Conservation (phyloP, 2,329 filamentous ascomycete genomes). For the Penicillium freii region DNA sequence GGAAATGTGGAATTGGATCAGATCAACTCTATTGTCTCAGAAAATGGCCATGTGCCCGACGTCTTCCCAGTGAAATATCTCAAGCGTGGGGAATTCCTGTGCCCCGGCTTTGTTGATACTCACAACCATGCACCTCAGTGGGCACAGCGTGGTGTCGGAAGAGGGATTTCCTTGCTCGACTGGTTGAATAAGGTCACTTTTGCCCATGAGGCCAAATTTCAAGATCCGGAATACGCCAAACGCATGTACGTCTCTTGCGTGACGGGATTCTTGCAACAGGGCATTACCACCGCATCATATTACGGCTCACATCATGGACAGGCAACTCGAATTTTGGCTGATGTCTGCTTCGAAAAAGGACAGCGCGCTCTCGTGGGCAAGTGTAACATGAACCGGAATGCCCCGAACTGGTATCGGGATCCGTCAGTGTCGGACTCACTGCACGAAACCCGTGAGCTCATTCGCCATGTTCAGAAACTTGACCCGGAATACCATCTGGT, state of each 20-base stretch:
- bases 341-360: slow-evolving; percentile 32
- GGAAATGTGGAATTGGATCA: slow-evolving; percentile 17
- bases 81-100: slow-evolving; percentile 30
- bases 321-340: slow-evolving; percentile 34
- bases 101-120: slow-evolving; percentile 55
- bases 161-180: slow-evolving; percentile 49
- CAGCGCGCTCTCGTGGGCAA: slow-evolving; percentile 40
- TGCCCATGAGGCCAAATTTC: slow-evolving; percentile 61
- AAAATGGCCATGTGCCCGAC: slow-evolving; percentile 27
- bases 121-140: slow-evolving; percentile 66
- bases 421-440: slow-evolving; percentile 49
- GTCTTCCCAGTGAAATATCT: slow-evolving; percentile 31
- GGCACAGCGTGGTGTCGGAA: slow-evolving; percentile 47
- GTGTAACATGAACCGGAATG: slow-evolving; percentile 40
- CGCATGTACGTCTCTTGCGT: slow-evolving; percentile 55
- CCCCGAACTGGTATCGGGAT: slow-evolving; percentile 56
- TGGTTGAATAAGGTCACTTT: slow-evolving; percentile 67
- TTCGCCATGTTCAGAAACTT: slow-evolving; percentile 49
- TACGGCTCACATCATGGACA: slow-evolving; percentile 35
- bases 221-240: slow-evolving; percentile 53
- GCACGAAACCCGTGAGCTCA: slow-evolving; percentile 50
- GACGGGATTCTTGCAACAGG: slow-evolving; percentile 58
- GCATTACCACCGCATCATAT: slow-evolving; percentile 39
- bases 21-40: slow-evolving; percentile 27
- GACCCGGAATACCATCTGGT: slow-evolving; percentile 49